phyloP scores from a whole-genome alignment of 129 eudicot genomes.

The Pseudognaphalium luteoalbum region DNA sequence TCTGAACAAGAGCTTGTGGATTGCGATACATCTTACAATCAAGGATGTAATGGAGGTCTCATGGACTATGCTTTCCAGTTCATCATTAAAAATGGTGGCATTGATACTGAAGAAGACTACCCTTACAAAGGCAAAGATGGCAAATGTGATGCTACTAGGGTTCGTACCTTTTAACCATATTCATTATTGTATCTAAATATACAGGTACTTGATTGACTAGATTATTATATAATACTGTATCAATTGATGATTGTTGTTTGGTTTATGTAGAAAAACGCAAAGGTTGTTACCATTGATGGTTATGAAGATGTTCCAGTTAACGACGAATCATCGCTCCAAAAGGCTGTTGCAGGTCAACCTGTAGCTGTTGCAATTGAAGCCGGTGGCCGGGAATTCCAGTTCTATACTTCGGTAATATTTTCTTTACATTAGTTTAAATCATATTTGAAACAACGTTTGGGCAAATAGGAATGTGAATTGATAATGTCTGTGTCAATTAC shows the following conservation, averaged over 20 bases:
- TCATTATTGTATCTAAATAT: neutral
- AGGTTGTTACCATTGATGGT: conserved; percentile 69
- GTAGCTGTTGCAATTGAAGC: conserved; percentile 90
- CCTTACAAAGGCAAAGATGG: conserved; percentile 75
- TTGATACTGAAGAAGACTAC: conserved; percentile 81
- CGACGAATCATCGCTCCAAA: conserved; percentile 63
- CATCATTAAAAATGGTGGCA: conserved; percentile 81
- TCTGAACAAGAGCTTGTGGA: conserved; percentile 97
- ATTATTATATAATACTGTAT: too few relatives aligned
- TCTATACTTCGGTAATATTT: conserved; percentile 65
- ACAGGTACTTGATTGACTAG: neutral
- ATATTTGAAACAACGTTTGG: too few relatives aligned
- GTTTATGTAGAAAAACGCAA: conserved; percentile 61
- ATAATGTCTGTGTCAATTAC: too few relatives aligned
- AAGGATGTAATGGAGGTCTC: conserved; percentile 92
- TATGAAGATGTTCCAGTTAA: conserved; percentile 78
- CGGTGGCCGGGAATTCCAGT: conserved; percentile 75
- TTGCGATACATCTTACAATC: conserved; percentile 60
- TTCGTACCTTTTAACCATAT: conserved; percentile 7
- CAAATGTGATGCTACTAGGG: conserved; percentile 66
- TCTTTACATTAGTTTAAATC: too few relatives aligned
- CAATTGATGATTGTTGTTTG: neutral
- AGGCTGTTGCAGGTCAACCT: conserved; percentile 88
- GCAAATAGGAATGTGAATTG: too few relatives aligned
- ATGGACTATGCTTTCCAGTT: conserved; percentile 92